Evolutionary conservation across 225 moss, liverwort and hornwort genomes (phyloP), one percentile per base, ranked within the genome.

Genomic region (Straminergon stramineum): DNA sequence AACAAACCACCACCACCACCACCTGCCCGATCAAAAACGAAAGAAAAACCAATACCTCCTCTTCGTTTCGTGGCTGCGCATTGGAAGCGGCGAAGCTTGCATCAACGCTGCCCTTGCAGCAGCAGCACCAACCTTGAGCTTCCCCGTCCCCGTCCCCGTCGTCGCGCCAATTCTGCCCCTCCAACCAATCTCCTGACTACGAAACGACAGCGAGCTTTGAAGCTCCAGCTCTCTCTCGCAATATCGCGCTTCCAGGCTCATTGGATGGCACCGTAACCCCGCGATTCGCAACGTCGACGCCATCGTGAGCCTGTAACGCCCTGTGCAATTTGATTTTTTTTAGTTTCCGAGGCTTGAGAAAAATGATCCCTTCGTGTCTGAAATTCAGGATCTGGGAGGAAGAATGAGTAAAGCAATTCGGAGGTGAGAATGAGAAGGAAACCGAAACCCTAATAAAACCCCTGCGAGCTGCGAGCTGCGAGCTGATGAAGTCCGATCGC

Each of bases 51-150:
- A 39, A 37, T 70, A 93, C 92, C 90, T 93, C 75, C 64, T 87
- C 88, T 69, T 93, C 34, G 89, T 92, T 74, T 89, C 91, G 75
- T 92, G 92, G 79, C 92, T 89, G 62, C 92, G 92, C 93, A 93
- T 93, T 28, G 93, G 93, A 61, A 93, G 93, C 85, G 90, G 90
- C 43, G 93, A 67, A 56, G 93, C 86, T 74, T 93, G 92, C 92
- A 93, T 93, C 35, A 92, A 68, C 14, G 93, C 92, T 35, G 93
- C 90, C 79, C 79, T 86, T 9, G 74, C 89, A 80, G 28, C 39
- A 28, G 18, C 39, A 28, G 11, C 80, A 80, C 18, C 39, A 63
- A 85, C 81, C 71, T 56, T 74, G 34, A n/a, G n/a, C n/a, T n/a
- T n/a, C n/a, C 23, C 80, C 67, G 62, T 87, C 62, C 65, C 56